phyloP scores from a whole-genome alignment of 805 yeast species.

The Yarrowia deformans region DNA sequence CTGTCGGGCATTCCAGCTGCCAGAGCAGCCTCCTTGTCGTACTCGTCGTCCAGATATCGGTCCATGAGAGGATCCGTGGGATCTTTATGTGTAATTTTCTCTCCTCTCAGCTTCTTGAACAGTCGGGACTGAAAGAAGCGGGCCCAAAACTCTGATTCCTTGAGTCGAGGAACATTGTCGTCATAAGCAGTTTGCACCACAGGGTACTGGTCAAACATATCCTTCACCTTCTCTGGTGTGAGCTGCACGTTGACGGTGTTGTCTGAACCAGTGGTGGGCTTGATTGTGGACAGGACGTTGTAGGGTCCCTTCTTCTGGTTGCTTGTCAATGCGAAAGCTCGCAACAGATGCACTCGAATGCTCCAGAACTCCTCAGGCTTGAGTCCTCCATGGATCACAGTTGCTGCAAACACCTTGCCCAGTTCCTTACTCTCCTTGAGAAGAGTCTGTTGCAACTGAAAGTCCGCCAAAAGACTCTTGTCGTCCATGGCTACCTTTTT shows the following conservation, averaged over 20 bases:
- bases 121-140: slow-evolving; percentile 90
- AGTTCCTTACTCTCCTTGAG: slow-evolving; percentile 72
- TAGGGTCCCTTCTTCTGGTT: slow-evolving; percentile 92
- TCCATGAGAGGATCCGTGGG: slow-evolving; percentile 87
- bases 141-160: slow-evolving; percentile 96
- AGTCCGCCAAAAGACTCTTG: slow-evolving; percentile 68
- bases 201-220: slow-evolving; percentile 91
- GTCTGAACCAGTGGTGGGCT: slow-evolving; percentile 91
- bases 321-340: slow-evolving; percentile 85
- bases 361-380: slow-evolving; percentile 89
- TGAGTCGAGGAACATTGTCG: slow-evolving; percentile 87
- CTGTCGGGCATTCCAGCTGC: slow-evolving; percentile 41
- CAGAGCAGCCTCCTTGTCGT: slow-evolving; percentile 51
- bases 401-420: slow-evolving; percentile 80
- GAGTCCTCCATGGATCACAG: slow-evolving; percentile 74
- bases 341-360: slow-evolving; percentile 74
- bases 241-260: slow-evolving; percentile 92
- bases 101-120: slow-evolving; percentile 89
- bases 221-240: slow-evolving; percentile 87
- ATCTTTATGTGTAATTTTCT: slow-evolving; percentile 73
- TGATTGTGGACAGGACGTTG: slow-evolving; percentile 90
- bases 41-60: slow-evolving; percentile 66
- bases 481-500: slow-evolving; percentile 57
- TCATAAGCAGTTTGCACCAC: slow-evolving; percentile 86
- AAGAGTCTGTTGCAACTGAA: slow-evolving; percentile 78